A percentile compares a stretch with the other conserved stretches of the same genome.
phyloP scores from a whole-genome alignment of 2,329 filamentous ascomycete species.

The Alternaria sp. region DNA sequence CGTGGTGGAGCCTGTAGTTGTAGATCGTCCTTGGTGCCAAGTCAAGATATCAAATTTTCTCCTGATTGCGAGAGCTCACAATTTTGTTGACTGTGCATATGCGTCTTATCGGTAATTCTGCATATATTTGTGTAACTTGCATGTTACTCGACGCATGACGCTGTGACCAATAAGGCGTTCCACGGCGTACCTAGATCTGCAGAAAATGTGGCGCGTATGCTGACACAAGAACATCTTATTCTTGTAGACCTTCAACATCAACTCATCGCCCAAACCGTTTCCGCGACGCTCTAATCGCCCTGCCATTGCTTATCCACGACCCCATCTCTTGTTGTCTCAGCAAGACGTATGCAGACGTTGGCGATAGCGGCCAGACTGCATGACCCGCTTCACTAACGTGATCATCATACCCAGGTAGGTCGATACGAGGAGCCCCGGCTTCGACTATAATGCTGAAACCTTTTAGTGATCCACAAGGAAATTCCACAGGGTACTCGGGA shows the following conservation, averaged over 20 bases:
- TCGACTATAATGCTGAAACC: not conserved
- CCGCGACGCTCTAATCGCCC: conserved; percentile 7
- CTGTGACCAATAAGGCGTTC: not conserved
- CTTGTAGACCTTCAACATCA: not conserved
- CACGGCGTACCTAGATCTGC: not conserved
- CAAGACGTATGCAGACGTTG: not conserved
- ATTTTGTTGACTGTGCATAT: not conserved
- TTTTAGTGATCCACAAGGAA: not conserved
- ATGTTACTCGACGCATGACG: not conserved
- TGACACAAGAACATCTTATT: not conserved
- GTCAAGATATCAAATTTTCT: not conserved
- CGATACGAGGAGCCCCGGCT: not conserved
- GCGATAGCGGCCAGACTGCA: not conserved
- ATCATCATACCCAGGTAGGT: not conserved
- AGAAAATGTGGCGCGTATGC: not conserved
- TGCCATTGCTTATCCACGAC: not conserved
- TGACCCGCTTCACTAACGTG: conserved; percentile 5
- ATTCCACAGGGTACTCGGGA: not conserved
- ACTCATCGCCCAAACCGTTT: not conserved
- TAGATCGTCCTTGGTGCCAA: not conserved
- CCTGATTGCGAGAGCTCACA: not conserved
- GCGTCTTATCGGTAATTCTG: not conserved
- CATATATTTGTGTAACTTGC: not conserved
- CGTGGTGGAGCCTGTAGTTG: not conserved
- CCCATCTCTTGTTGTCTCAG: not conserved